These are phyloP conservation scores for Fragilaria radians DNA, from an alignment of 108 stramenopile species.

Conservation along the genomic window DNA sequence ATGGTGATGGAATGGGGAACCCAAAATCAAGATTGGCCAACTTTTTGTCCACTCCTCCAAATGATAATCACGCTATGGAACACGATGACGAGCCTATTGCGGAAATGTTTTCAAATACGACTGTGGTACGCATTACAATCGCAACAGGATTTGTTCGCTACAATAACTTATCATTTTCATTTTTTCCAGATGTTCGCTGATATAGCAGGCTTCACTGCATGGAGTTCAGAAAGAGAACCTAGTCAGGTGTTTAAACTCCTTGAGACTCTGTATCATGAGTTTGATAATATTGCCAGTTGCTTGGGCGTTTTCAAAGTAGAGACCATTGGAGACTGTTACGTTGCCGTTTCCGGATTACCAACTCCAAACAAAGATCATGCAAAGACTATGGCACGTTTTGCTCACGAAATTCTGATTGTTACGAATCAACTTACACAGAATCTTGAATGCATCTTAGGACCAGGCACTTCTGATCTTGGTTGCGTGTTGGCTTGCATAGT, in stretches of 20 bases:
- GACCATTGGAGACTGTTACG: conserved; percentile 42
- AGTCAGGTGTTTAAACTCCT: conserved; percentile 37
- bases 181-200: conserved; percentile 10
- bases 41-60: not conserved
- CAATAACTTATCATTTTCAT: not conserved
- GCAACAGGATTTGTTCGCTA: not conserved
- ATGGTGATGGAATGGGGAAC: too few species aligned
- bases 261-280: conserved; percentile 29
- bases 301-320: conserved; percentile 39
- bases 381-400: conserved; percentile 25
- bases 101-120: conserved; percentile 3
- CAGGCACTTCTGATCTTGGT: conserved; percentile 43
- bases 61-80: not conserved
- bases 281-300: conserved; percentile 33
- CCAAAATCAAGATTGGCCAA: not conserved
- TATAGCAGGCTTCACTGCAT: conserved; percentile 23
- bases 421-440: conserved; percentile 13
- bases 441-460: conserved; percentile 18
- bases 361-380: conserved; percentile 13
- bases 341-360: conserved; percentile 31
- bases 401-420: conserved; percentile 9
- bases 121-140: not conserved
- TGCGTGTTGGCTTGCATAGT: conserved; percentile 49
- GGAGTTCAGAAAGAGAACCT: conserved; percentile 28
- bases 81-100: conserved; percentile 2